Conservation (phyloP, 257 asterid species). For the Mitragyna speciosa region DNA sequence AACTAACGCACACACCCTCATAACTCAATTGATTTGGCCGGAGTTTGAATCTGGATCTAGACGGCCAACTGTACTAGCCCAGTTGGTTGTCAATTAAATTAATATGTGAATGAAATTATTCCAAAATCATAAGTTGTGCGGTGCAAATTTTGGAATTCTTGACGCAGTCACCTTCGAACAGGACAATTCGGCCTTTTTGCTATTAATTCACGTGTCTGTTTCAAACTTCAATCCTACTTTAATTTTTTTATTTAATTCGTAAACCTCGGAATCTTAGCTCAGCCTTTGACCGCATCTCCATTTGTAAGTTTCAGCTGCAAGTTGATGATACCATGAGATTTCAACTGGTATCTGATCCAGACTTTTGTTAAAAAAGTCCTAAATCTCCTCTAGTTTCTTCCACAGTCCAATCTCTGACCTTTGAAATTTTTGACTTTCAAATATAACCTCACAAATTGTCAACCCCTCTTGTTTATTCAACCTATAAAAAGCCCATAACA, state of each 20-base stretch:
- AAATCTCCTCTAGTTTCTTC: too few relatives aligned
- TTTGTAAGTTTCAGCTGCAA: neutral
- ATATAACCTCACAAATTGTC: neutral
- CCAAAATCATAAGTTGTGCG: neutral
- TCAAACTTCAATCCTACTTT: neutral
- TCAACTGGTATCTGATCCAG: neutral
- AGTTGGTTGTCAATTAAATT: too few relatives aligned
- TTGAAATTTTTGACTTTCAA: constrained; percentile 23
- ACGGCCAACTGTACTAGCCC: too few relatives aligned
- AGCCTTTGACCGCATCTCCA: neutral
- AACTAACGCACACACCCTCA: too few relatives aligned
- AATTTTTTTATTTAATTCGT: neutral
- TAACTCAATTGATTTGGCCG: too few relatives aligned
- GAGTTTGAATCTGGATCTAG: too few relatives aligned
- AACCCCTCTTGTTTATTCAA: constrained; percentile 37
- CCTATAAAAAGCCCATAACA: constrained; percentile 38
- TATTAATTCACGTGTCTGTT: neutral
- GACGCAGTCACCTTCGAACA: neutral
- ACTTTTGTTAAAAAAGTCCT: neutral
- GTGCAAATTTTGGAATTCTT: neutral
- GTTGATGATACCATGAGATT: neutral
- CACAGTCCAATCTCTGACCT: constrained; percentile 16
- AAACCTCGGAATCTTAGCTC: neutral
- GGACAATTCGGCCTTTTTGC: neutral
- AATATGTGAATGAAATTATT: too few relatives aligned